Conservation (phyloP, 176 grass and related monocot species). For the Phoenix roebelenii region DNA sequence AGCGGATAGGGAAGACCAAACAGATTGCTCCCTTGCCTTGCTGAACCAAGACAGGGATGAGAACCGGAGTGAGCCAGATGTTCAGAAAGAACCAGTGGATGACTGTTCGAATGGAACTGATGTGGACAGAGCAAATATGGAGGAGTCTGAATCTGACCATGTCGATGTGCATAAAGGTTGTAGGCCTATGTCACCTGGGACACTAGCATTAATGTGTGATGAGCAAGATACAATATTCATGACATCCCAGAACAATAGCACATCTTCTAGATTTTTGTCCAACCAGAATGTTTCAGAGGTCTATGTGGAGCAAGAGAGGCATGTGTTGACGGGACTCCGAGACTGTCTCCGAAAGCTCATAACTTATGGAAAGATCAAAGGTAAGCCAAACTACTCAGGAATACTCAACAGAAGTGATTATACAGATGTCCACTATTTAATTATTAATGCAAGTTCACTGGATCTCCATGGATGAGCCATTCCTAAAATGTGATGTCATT, state of each 20-base stretch:
- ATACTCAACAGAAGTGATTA: neutral
- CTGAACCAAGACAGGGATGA: slow-evolving; percentile 53
- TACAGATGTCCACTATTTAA: neutral
- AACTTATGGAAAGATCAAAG: slow-evolving; percentile 66
- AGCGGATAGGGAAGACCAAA: slow-evolving; percentile 28
- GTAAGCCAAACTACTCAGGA: slow-evolving; percentile 28
- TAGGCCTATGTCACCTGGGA: slow-evolving; percentile 84
- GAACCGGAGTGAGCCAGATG: slow-evolving; percentile 21
- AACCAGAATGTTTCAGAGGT: slow-evolving; percentile 43
- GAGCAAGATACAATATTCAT: slow-evolving; percentile 66
- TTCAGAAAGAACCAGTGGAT: slow-evolving; percentile 31
- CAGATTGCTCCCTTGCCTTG: slow-evolving; percentile 12
- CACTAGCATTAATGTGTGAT: slow-evolving; percentile 81
- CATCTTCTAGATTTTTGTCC: slow-evolving; percentile 13
- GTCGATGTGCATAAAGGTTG: slow-evolving; percentile 44
- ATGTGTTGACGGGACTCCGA: slow-evolving; percentile 65
- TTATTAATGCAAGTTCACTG: neutral
- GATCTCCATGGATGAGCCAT: no score
- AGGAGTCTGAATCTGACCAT: slow-evolving; percentile 37
- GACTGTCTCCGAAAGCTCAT: slow-evolving; percentile 64
- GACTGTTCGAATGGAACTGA: slow-evolving; percentile 37
- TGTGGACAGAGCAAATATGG: slow-evolving; percentile 22
- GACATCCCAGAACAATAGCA: slow-evolving; percentile 30
- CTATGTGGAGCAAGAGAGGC: slow-evolving; percentile 74
- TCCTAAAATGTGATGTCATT: no score